Evolutionary conservation across 1,284 basidiomycete species (phyloP), one percentile per base, ranked within the genome.

Genomic region (Malassezia yamatoensis): DNA sequence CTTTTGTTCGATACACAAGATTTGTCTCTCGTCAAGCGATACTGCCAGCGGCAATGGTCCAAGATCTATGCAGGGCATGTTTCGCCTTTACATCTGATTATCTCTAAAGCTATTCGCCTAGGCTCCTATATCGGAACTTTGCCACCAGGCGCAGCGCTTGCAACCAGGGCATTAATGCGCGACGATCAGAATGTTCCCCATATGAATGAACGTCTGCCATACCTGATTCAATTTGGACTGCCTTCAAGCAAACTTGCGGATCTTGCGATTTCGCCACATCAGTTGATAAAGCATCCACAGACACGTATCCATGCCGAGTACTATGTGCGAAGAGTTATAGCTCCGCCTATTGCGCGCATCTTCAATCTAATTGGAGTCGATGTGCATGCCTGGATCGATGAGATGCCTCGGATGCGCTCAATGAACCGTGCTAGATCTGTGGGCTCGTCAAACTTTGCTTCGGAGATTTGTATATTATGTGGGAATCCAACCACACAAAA

Each of bases 331-430:
- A 80, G 83, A 46, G 83, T 90, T 16, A 80, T 98, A 47, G 87
- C 96, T 49, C 89, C 89, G 4, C 90, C 93, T 0, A 74, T 98
- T 56, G 85, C 86, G 58, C 81, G 93, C 36, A 83, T 98, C 42
- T 90, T 96, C 78, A 90, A 87, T 67, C 82, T 96, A 24, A 80
- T 93, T 33, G 93, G 94, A 6, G 89, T 86, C 4, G 87, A 96
- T 67, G 85, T 96, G 34, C 81, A 82, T 50, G 78, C 79, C 33
- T 98, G 94, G 94, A 96, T 84, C 68, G 81, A 85, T 54, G 84
- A 86, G 42, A 90, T 94, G 87, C 87, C 16, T 51, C 56, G 39
- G 20, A 35, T 21, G 13, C 51, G 42, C 2, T 44, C 68, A 79
- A 82, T 81, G 68, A 84, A 90, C 44, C 82, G 87, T 63, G 82